These are phyloP conservation scores for Blastomyces parvus DNA, from an alignment of 2,329 filamentous ascomycete genomes.

Conservation along the genomic window DNA sequence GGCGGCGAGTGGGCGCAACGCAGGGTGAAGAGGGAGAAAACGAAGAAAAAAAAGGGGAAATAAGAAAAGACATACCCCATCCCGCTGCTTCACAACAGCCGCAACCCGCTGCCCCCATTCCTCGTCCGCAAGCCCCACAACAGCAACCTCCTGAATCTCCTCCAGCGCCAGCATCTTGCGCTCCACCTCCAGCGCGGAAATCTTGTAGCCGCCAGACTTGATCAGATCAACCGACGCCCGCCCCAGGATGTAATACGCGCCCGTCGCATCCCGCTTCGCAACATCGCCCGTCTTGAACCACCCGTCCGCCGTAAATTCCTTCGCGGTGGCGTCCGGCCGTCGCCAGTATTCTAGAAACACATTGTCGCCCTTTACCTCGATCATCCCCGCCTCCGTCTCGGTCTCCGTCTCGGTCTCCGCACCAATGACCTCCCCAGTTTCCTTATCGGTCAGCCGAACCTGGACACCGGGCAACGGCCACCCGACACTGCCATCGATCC, in stretches of 20 bases:
- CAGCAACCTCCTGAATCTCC: conserved; percentile 43
- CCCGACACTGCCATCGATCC: conserved; percentile 42
- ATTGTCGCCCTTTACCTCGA: conserved; percentile 35
- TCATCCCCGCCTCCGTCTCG: conserved; percentile 31
- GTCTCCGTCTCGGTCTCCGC: conserved; percentile 16
- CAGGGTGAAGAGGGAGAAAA: neutral
- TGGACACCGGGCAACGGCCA: conserved; percentile 41
- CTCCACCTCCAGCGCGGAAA: conserved; percentile 47
- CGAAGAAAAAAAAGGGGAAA: neutral
- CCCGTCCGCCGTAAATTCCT: conserved; percentile 39
- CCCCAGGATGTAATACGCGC: conserved; percentile 46
- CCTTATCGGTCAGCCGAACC: conserved; percentile 37
- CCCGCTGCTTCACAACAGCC: conserved; percentile 40
- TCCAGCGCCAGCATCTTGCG: conserved; percentile 43
- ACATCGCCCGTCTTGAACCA: conserved; percentile 45
- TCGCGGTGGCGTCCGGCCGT: conserved; percentile 38
- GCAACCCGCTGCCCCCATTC: conserved; percentile 49
- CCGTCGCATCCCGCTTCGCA: conserved; percentile 25
- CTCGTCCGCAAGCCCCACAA: conserved; percentile 45
- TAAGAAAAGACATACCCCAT: conserved; percentile 23
- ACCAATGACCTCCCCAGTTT: conserved; percentile 25
- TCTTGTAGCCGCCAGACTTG: conserved; percentile 49
- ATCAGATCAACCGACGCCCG: conserved; percentile 46
- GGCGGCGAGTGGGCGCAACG: neutral
- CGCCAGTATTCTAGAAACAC: conserved; percentile 37